Evolutionary conservation across 2,329 filamentous ascomycete species (phyloP), one percentile per base, ranked within the genome.

Genomic region (Trichophyton equinum): DNA sequence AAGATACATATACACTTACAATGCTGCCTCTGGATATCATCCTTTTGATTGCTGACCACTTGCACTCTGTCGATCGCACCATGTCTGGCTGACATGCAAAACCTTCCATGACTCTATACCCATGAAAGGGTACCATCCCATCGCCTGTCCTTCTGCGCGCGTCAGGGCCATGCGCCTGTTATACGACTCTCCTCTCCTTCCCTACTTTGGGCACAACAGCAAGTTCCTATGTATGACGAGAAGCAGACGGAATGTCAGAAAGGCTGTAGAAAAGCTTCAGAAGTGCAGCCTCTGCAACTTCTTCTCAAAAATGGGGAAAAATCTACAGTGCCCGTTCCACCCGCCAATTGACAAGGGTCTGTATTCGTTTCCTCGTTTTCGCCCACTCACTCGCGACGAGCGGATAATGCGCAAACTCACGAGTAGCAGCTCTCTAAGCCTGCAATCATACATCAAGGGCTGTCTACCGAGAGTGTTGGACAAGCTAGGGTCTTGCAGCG

Each of bases 61-160:
- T 69, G 44, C 61, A 64, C 38, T 57, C 61, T 8, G 57, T 67
- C 27, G 67, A 68, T 47, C 64, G 66, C 22, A 64, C 66, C 40
- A 66, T 67, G 42, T 69, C 27, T 65, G 62, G 42, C 61, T 67
- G 22, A 62, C 65, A 25, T 68, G 65, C 63, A 68, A 27, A 11
- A 27, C 57, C 2, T 60, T 63, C 18, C 61, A 61, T 36, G 8
- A 57, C 22, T 53, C 30, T 2, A 55, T 55, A 55, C 27, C 51
- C 27, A 55, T 55, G 51, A 36, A 36, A 20, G 51, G 15, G n/a
- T 36, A 55, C 18, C 51, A 55, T 18, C 51, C 25, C 53, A 36
- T 18, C 25, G 8, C 49, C 15, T 57, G 60, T 20, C 44, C 38
- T 1, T 33, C 30, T 20, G 58, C 53, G 20, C 53, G 42, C 18